These are phyloP conservation scores for Shiraia sp. DNA, from an alignment of 2,329 filamentous ascomycete genomes.

Conservation along the genomic window DNA sequence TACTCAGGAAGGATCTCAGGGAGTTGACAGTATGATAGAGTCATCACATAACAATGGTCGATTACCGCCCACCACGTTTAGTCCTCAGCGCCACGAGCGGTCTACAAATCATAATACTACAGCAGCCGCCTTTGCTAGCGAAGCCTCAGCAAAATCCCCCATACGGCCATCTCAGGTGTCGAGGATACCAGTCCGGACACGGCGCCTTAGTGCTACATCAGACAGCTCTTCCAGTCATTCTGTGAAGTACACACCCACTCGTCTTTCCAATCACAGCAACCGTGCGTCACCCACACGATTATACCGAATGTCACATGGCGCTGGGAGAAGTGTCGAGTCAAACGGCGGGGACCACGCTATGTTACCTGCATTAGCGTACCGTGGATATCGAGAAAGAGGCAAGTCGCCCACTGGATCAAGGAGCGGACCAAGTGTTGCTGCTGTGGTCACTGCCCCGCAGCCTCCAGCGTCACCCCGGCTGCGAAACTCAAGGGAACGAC, in stretches of 20 bases:
- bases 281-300: conserved; percentile 33
- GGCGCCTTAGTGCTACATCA: conserved; percentile 39
- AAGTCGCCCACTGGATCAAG: conserved; percentile 30
- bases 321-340: conserved; percentile 5
- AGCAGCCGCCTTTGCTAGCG: conserved; percentile 10
- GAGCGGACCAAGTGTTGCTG: conserved; percentile 31
- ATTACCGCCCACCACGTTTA: conserved; percentile 18
- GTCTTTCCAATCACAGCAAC: conserved; percentile 23
- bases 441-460: conserved; percentile 34
- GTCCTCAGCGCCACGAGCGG: conserved; percentile 20
- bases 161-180: conserved; percentile 35
- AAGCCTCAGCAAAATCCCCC: conserved; percentile 13
- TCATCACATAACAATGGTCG: conserved; percentile 11
- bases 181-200: conserved; percentile 36
- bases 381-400: conserved; percentile 35
- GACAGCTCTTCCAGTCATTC: conserved; percentile 42
- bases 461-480: conserved; percentile 39
- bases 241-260: conserved; percentile 33
- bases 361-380: conserved; percentile 36
- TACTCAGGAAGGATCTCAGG: conserved; percentile 13
- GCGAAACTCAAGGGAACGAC: conserved; percentile 40
- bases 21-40: conserved; percentile 11
- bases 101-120: conserved; percentile 24
- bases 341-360: conserved; percentile 21
- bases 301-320: conserved; percentile 18